Evolutionary conservation across 345 rosid species (phyloP).

Genomic region (Chamaenerion angustifolium): DNA sequence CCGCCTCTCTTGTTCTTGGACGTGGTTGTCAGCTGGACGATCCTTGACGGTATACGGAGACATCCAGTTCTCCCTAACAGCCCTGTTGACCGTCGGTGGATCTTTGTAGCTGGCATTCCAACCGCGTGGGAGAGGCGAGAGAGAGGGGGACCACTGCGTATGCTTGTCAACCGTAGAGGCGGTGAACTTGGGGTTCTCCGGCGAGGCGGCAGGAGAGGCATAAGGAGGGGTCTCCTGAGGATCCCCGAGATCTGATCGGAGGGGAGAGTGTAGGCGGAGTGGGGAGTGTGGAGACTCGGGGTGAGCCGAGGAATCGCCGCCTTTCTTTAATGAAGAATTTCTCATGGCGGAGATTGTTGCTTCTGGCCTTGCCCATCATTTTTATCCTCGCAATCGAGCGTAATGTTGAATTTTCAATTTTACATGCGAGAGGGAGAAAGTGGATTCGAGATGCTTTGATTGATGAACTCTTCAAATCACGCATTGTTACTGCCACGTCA

Average conservation of each 20-base stretch:
- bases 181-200: slow-evolving; percentile 26
- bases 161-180: slow-evolving; percentile 30
- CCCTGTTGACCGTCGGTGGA: slow-evolving; percentile 20
- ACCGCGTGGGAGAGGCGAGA: slow-evolving; percentile 19
- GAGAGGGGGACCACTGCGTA: slow-evolving; percentile 32
- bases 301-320: slow-evolving; percentile 7
- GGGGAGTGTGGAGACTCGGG: slow-evolving; percentile 66
- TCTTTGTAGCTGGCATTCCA: slow-evolving; percentile 1
- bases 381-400: too few species aligned
- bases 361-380: too few species aligned
- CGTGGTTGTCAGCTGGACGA: too few species aligned
- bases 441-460: too few species aligned
- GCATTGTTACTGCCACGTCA: too few species aligned
- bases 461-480: too few species aligned
- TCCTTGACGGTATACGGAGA: slow-evolving; percentile 9
- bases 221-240: slow-evolving; percentile 40
- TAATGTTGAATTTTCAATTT: too few species aligned
- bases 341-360: slow-evolving; percentile 19
- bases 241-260: slow-evolving; percentile 60
- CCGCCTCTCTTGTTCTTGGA: slow-evolving; percentile 14
- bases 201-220: slow-evolving; percentile 48
- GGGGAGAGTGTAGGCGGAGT: slow-evolving; percentile 60
- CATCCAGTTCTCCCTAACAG: slow-evolving; percentile 29
- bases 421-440: too few species aligned
- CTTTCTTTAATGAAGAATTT: slow-evolving; percentile 15